Base-by-base conservation (phyloP, 305 asterid species). In the Solanum aculeatissimum region DNA sequence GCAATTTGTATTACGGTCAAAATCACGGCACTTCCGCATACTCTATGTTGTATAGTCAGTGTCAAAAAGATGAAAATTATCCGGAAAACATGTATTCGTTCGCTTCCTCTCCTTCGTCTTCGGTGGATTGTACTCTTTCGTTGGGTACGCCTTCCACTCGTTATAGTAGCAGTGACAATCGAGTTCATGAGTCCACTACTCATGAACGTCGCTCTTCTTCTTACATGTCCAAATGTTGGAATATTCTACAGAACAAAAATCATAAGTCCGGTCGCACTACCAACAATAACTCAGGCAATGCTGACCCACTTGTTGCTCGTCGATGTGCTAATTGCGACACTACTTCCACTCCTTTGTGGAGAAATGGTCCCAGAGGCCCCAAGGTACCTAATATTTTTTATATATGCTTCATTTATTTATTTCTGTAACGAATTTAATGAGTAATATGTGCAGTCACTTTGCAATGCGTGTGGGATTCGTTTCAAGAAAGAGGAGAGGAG, bases 321-420 rank as follows among this genome's bases (percentile, higher is more conserved):
- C 97, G 99, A 3, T 96, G 99, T 23, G 97, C 99, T 78, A 96
- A 96, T 84, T 96, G 99, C 15, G 99, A 95, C 94, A 95, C 98
- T 86, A 92, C 99, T 43, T 95, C 99, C 0, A 96, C 99, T 62
- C 99, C 99, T 6, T 91, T 96, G 0, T 96, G 99, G 99, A 89
- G 99, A 84, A 96, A 96, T 86, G 99, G 99, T 19, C 99, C 99
- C 6, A 86, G 97, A 85, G 99, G 99, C 80, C 99, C 98, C 0
- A 96, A 96, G 99, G 99, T 95, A 6, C 1, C 5, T 38, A 21
- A 3, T 1, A 21, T 11, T 49, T 16, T 16, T n/a, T n/a, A n/a
- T n/a, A 27, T 42, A 42, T 49, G 6, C 27, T 29, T 27, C 1
- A 10, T 12, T 16, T 4, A 40, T 70, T 68, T 0, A 11, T 60